Conservation (phyloP, 139 green algal species). For the Coelastrella sp. region DNA sequence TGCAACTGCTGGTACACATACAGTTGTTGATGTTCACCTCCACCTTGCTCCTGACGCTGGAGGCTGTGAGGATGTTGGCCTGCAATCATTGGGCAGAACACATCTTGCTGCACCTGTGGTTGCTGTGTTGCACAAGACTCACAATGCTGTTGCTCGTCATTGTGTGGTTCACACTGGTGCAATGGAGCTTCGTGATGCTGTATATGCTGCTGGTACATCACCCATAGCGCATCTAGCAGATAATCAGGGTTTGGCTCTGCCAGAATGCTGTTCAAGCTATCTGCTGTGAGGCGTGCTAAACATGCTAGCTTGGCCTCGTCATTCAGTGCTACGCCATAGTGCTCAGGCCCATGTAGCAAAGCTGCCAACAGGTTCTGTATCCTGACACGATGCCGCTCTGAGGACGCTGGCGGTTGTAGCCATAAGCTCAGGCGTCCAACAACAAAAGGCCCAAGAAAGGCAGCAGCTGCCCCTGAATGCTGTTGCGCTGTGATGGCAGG, state of each 20-base stretch:
- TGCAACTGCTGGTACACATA: background rate
- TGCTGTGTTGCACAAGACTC: background rate
- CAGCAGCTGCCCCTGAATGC: too few relatives aligned
- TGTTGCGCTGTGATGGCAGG: too few relatives aligned
- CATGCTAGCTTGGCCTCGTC: background rate
- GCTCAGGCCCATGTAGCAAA: background rate
- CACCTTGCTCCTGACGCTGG: background rate
- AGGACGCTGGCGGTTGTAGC: too few relatives aligned
- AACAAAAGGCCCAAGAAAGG: too few relatives aligned
- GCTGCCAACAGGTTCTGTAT: background rate
- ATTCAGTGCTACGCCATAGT: background rate
- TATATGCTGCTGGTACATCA: conserved; percentile 5
- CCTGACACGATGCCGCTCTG: background rate
- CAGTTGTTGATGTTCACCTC: background rate
- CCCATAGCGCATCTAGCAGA: conserved; percentile 2
- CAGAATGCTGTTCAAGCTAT: background rate
- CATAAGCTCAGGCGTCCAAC: too few relatives aligned
- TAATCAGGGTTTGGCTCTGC: background rate
- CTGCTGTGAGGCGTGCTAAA: background rate
- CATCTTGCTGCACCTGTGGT: background rate
- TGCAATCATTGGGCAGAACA: background rate
- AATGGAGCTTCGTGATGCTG: background rate
- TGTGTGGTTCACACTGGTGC: background rate
- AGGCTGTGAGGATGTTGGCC: background rate
- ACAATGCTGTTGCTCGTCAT: background rate